Base-by-base conservation (phyloP, 345 rosid genomes). In the Clarkia xantiana region DNA sequence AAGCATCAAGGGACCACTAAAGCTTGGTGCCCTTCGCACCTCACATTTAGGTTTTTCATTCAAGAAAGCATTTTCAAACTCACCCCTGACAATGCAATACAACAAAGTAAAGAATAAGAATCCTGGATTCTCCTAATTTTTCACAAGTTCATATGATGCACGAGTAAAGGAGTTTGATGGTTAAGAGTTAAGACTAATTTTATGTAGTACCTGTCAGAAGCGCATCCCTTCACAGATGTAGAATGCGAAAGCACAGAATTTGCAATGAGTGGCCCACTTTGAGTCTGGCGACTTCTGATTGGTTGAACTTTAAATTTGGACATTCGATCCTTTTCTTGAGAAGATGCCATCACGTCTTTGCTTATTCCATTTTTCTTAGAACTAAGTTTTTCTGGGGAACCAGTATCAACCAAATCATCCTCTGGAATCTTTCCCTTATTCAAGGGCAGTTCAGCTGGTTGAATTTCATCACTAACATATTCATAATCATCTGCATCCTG, bases 1-100 rank as follows among this genome's bases (percentile, higher is more conserved):
- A 67, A 93, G 99, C 81, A 68, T 80, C 63, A 87, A 64, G 39
- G 95, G 99, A 66, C 99, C 99, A 57, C 99, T 93, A 66, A 93
- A 78, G 71, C 94, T 87, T 18, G 97, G 95, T 51, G 70, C 80
- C 71, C 71, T 82, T 46, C 81, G 82, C 54, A 65, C 66, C 45
- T 73, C 82, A 56, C 51, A 63, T 51, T 53, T 62, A 41, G 53
- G 52, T 60, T 69, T 80, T 59, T 77, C 94, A 22, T 42, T 22
- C 45, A 48, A 51, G 49, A 69, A 65, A 60, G 56, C 80, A 39
- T 11, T 73, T 66, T 82, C 99, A 58, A 45, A 67, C 63, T 80
- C 95, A 58, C 53, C 62, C 76, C 99, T 93, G 57, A 55, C 49
- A 67, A 55, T 29, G 36, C 36, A 29, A 29, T 29, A 29, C 36